phyloP scores from a whole-genome alignment of 768 basidiomycete genomes.

The Hypsizygus marmoreus region DNA sequence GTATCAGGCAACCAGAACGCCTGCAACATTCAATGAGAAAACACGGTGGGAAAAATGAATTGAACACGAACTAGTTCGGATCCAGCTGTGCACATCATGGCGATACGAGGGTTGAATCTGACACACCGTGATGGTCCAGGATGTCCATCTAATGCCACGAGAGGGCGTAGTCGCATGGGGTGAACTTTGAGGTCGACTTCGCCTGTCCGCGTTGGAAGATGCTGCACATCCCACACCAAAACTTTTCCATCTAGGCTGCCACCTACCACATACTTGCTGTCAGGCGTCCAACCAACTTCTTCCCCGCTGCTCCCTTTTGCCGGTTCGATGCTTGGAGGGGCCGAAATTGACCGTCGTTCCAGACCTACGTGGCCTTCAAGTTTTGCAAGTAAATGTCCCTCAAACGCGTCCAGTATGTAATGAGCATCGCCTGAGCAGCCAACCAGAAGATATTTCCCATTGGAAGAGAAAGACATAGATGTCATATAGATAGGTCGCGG shows the following conservation, averaged over 20 bases:
- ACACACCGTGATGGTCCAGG: conserved; percentile 85
- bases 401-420: conserved; percentile 91
- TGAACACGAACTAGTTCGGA: conserved; percentile 68
- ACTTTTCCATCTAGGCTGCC: conserved; percentile 87
- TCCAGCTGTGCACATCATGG: conserved; percentile 87
- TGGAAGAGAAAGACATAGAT: conserved; percentile 85
- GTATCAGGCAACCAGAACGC: conserved; percentile 58
- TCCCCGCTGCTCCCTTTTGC: conserved; percentile 85
- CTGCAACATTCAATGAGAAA: conserved; percentile 22
- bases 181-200: conserved; percentile 55
- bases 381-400: conserved; percentile 80
- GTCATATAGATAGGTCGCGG: conserved; percentile 91
- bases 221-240: conserved; percentile 84
- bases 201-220: conserved; percentile 53
- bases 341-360: conserved; percentile 62
- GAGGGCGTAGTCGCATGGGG: conserved; percentile 45
- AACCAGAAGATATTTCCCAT: conserved; percentile 87
- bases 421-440: conserved; percentile 93
- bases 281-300: conserved; percentile 93
- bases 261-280: conserved; percentile 86
- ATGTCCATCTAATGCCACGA: conserved; percentile 69
- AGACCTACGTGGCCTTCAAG: conserved; percentile 84
- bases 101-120: conserved; percentile 84
- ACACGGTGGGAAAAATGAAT: neutral
- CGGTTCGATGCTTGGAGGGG: conserved; percentile 62